Conservation (phyloP, 1,284 basidiomycete species). For the Paramarasmius palmivorus region DNA sequence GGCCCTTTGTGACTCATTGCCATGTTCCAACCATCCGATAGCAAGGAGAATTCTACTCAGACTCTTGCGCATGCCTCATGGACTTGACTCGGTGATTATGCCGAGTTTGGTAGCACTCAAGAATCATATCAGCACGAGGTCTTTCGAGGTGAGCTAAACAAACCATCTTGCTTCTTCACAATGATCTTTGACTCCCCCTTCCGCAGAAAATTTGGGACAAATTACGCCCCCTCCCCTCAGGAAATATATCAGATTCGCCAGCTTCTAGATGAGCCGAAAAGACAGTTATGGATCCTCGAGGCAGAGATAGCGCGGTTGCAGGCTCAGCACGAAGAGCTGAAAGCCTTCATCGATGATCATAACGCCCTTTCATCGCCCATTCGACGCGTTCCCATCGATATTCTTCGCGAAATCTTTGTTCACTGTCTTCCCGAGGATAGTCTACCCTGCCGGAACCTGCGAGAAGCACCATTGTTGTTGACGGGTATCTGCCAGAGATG, state of each 20-base stretch:
- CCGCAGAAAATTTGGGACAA: not conserved
- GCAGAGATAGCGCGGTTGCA: not conserved
- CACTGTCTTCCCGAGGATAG: not conserved
- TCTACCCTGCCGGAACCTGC: not conserved
- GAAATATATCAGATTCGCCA: not conserved
- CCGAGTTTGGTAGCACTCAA: too few relatives aligned
- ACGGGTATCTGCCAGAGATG: not conserved
- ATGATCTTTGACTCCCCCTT: not conserved
- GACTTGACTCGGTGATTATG: too few relatives aligned
- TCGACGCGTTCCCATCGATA: not conserved
- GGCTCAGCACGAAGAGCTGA: not conserved
- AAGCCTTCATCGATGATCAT: not conserved
- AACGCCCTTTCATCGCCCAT: not conserved
- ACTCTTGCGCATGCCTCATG: too few relatives aligned
- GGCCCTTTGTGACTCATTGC: too few relatives aligned
- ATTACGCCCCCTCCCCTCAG: not conserved
- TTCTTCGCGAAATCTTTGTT: not conserved
- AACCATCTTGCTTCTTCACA: too few relatives aligned
- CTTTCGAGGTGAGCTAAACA: too few relatives aligned
- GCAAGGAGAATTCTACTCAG: too few relatives aligned
- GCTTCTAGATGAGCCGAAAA: not conserved
- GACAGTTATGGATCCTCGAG: not conserved
- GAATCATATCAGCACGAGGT: too few relatives aligned
- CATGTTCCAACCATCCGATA: too few relatives aligned
- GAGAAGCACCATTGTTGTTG: not conserved